Conservation (phyloP, 805 yeast species). For the Candida gorgasii region DNA sequence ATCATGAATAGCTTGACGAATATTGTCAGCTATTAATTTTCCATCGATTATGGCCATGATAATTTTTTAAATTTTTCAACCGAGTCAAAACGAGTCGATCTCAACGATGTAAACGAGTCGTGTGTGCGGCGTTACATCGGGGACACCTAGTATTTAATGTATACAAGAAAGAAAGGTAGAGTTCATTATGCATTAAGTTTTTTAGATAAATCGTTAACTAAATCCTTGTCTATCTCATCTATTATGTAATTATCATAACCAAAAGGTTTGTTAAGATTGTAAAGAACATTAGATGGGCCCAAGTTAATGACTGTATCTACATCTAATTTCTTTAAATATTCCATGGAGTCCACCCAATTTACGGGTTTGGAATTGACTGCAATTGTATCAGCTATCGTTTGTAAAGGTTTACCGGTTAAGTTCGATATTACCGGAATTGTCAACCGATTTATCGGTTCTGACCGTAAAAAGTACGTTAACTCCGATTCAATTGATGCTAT, state of each 20-base stretch:
- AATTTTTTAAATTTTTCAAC: slow-evolving; percentile 6
- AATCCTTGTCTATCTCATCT: slow-evolving; percentile 2
- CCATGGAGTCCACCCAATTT: slow-evolving; percentile 39
- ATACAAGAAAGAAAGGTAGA: no score
- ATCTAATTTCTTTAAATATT: slow-evolving; percentile 17
- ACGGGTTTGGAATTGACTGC: slow-evolving; percentile 46
- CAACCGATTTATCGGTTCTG: background rate
- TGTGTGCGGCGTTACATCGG: background rate
- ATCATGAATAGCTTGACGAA: slow-evolving; percentile 38
- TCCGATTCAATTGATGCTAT: slow-evolving; percentile 38
- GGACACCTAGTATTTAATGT: background rate
- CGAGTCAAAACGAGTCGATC: slow-evolving; percentile 13
- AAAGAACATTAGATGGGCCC: slow-evolving; percentile 43
- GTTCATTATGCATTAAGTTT: no score
- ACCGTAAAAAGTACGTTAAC: slow-evolving; percentile 18
- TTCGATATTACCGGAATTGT: slow-evolving; percentile 40
- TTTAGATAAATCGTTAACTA: background rate
- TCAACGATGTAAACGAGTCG: no score
- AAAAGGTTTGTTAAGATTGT: slow-evolving; percentile 20
- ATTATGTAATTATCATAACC: slow-evolving; percentile 3
- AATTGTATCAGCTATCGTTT: slow-evolving; percentile 32
- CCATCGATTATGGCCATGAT: slow-evolving; percentile 36
- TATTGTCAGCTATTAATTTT: slow-evolving; percentile 42
- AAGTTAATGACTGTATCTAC: slow-evolving; percentile 27
- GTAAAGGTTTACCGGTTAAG: slow-evolving; percentile 29